Percentiles rank a stretch among this genome's conserved stretches.
These are phyloP conservation scores for Mycena latifolia DNA, from an alignment of 768 basidiomycete species.

Conservation along the genomic window DNA sequence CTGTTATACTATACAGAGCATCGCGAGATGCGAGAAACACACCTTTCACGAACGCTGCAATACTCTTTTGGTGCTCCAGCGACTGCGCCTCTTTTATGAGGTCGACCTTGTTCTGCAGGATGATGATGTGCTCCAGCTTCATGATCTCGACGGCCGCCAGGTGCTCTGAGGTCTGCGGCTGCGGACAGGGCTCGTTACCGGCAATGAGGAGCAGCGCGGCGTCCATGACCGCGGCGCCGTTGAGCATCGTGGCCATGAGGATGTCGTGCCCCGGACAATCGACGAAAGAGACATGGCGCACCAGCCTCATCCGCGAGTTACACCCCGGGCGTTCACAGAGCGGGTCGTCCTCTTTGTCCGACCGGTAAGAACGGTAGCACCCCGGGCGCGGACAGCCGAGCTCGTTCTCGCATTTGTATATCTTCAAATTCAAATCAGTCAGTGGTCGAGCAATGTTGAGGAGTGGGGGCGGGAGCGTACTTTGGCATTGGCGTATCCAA, in stretches of 20 bases:
- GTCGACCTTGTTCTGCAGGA: conserved; percentile 99
- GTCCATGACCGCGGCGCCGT: conserved; percentile 99
- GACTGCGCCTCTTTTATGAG: conserved; percentile 96
- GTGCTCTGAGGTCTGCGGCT: conserved; percentile 99
- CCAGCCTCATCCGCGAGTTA: conserved; percentile 88
- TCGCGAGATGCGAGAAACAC: conserved; percentile 35
- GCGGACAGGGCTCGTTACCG: conserved; percentile 98
- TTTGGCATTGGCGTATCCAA: conserved; percentile 99
- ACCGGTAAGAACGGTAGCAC: conserved; percentile 93
- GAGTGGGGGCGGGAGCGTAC: conserved; percentile 59
- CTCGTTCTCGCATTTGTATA: conserved; percentile 97
- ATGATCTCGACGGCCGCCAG: conserved; percentile 99
- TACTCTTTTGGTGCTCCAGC: conserved; percentile 96
- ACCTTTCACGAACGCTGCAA: conserved; percentile 97
- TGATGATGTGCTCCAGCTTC: conserved; percentile 98
- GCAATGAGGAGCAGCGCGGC: conserved; percentile 96
- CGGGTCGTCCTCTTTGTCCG: conserved; percentile 94
- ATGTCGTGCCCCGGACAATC: conserved; percentile 99
- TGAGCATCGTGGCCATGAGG: conserved; percentile 99
- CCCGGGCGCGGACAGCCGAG: conserved; percentile 95
- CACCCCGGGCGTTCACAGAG: conserved; percentile 97
- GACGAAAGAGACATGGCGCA: conserved; percentile 98
- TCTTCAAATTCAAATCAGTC: conserved; percentile 72
- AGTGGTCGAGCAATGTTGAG: too few relatives aligned
- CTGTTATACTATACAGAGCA: too few relatives aligned